phyloP scores from a whole-genome alignment of 495 filamentous ascomycete species.

The Podospora australis region DNA sequence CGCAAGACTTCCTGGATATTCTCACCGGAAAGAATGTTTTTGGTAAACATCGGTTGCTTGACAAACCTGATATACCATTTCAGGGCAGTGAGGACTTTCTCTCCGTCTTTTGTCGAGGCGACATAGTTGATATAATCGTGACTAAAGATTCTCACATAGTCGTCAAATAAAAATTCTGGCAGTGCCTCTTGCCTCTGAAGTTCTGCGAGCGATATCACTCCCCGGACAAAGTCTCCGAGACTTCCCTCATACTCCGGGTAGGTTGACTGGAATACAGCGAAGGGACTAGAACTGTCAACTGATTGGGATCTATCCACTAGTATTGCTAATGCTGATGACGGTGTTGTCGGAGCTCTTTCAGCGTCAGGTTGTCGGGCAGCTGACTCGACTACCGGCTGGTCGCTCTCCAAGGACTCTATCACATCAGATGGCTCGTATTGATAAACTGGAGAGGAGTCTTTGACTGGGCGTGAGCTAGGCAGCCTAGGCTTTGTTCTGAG shows the following conservation, averaged over 20 bases:
- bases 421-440: too few species aligned
- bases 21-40: constrained; percentile 29
- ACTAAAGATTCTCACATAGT: constrained; percentile 54
- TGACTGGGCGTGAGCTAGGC: too few species aligned
- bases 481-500: too few species aligned
- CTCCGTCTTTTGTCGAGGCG: constrained; percentile 6
- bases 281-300: too few species aligned
- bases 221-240: constrained; percentile 45
- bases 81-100: constrained; percentile 27
- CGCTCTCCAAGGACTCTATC: too few species aligned
- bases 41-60: constrained; percentile 29
- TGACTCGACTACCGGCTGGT: too few species aligned
- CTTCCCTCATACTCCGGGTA: constrained; percentile 55
- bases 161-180: constrained; percentile 54
- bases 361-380: too few species aligned
- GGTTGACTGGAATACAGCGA: constrained; percentile 44
- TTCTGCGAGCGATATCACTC: constrained; percentile 48
- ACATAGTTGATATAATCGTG: constrained; percentile 38
- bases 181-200: constrained; percentile 37
- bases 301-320: too few species aligned
- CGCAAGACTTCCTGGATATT: constrained; percentile 27
- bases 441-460: too few species aligned
- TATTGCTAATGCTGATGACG: too few species aligned
- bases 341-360: too few species aligned
- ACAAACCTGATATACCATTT: constrained; percentile 42